Conservation (phyloP, 306 rosid genomes). For the Fragaria iinumae region DNA sequence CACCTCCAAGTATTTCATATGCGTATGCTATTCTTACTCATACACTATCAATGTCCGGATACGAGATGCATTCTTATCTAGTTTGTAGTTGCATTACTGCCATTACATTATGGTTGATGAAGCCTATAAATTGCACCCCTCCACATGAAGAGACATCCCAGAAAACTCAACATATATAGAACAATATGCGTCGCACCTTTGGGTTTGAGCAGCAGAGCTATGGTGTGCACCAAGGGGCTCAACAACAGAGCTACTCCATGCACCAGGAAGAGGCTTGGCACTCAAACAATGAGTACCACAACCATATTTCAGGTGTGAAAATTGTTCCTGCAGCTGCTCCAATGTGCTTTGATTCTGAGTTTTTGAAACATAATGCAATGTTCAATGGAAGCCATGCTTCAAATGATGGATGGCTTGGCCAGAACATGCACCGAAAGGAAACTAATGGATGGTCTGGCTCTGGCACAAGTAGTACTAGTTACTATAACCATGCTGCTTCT, state of each 20-base stretch:
- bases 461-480: neutral
- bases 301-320: conserved; percentile 20
- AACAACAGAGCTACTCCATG: conserved; percentile 20
- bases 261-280: conserved; percentile 33
- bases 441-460: neutral
- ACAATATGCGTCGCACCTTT: conserved; percentile 21
- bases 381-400: conserved; percentile 11
- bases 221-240: conserved; percentile 26
- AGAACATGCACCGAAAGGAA: conserved; percentile 5
- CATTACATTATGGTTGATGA: neutral
- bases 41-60: neutral
- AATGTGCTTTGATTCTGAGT: neutral
- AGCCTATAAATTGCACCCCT: neutral
- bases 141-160: neutral
- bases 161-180: neutral
- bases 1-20: neutral
- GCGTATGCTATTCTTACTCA: conserved; percentile 11
- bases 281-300: conserved; percentile 4
- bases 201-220: conserved; percentile 31
- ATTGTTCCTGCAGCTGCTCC: conserved; percentile 6
- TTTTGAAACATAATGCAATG: neutral
- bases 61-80: conserved; percentile 24
- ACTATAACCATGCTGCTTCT: conserved; percentile 7
- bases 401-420: conserved; percentile 14
- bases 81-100: neutral